These are phyloP conservation scores for Funneliformis mosseae DNA, from an alignment of 192 early-diverging fungal species.

Conservation along the genomic window DNA sequence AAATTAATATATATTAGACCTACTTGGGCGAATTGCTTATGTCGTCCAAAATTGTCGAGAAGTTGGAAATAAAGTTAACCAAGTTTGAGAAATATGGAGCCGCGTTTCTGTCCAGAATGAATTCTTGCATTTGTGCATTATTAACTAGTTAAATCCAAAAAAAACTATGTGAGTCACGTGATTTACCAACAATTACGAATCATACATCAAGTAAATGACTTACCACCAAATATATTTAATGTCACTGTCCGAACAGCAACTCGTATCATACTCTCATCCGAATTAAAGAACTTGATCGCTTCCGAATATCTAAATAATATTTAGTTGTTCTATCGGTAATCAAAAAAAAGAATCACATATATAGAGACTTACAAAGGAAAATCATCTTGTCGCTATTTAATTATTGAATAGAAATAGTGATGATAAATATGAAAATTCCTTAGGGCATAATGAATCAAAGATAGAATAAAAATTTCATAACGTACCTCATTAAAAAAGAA, in stretches of 20 bases:
- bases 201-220: not conserved
- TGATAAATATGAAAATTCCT: not conserved
- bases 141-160: slow-evolving; percentile 34
- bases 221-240: slow-evolving; percentile 58
- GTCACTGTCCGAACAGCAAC: slow-evolving; percentile 67
- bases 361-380: slow-evolving; percentile 42
- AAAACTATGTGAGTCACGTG: not conserved
- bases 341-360: not conserved
- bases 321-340: not conserved
- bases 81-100: slow-evolving; percentile 49
- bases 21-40: slow-evolving; percentile 43
- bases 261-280: slow-evolving; percentile 72
- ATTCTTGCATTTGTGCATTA: slow-evolving; percentile 44
- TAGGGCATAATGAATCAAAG: not conserved
- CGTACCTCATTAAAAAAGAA: slow-evolving; percentile 64
- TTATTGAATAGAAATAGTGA: not conserved
- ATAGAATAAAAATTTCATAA: not conserved
- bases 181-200: not conserved
- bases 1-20: not conserved
- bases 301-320: slow-evolving; percentile 59
- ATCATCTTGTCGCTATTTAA: slow-evolving; percentile 37
- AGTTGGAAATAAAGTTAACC: slow-evolving; percentile 48
- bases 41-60: slow-evolving; percentile 38
- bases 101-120: slow-evolving; percentile 44
- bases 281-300: slow-evolving; percentile 65